Evolutionary conservation across 179 eudicot genomes (phyloP), one percentile per base, ranked within the genome.

Genomic region (Silene coronaria): DNA sequence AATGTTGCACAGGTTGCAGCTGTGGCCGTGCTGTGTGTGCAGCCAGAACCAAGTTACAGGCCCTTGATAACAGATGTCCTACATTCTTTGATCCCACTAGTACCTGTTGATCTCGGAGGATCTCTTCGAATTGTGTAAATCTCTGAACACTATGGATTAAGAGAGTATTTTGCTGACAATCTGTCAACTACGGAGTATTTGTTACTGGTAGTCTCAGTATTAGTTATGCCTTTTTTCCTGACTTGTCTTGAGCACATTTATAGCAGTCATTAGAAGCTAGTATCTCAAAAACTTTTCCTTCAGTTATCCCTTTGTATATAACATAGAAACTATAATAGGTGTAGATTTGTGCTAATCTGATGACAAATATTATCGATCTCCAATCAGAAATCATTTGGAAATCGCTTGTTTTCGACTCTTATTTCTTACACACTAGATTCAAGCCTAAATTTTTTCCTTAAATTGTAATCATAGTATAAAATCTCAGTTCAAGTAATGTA

Each of bases 21-120:
- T 70, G 89, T 90, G 4, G 95, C 90, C 13, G 90, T 90, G 72
- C 78, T 90, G 55, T 90, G 95, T 42, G 85, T 90, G 27, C 95
- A 90, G 74, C 82, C 89, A n/a, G 91, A 90, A 80, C 90, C 95
- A 17, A 88, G 91, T 79, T 90, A 90, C 74, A 77, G 95, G 48
- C 95, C 95, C 23, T 67, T 90, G 81, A 90, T 90, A 70, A 90
- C 91, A 5, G 89, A 90, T 55, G 89, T 90, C 60, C 75, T 90
- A 51, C 95, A 90, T 74, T 90, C 95, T 45, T 80, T 90, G 11
- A 86, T 90, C 72, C 95, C 91, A n/a, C 91, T 90, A 42, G 95
- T 90, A 12, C 89, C 91, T 8, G 75, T 71, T 69, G 88, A 88
- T 74, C 89, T 86, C n/a, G 90, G 95, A 23, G 91, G 95, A 10